Conservation (phyloP, 192 early-diverging fungal genomes). For the Glomus cerebriforme region DNA sequence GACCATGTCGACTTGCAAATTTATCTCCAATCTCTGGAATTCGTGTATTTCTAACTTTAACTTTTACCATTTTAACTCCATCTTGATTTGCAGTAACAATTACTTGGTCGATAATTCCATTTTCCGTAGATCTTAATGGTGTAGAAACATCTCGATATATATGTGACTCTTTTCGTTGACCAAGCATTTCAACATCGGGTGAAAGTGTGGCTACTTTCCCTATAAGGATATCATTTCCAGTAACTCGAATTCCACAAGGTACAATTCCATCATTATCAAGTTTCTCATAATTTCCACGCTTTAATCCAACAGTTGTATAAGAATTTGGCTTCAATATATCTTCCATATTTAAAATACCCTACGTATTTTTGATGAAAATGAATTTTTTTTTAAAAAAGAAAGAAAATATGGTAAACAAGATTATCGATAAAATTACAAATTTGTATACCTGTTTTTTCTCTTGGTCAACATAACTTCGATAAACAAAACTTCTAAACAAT, state of each 20-base stretch:
- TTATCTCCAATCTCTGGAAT: constrained; percentile 99
- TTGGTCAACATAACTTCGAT: constrained; percentile 91
- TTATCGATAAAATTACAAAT: not conserved
- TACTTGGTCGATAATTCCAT: constrained; percentile 95
- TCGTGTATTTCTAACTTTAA: constrained; percentile 92
- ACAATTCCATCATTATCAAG: constrained; percentile 95
- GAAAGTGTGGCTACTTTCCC: constrained; percentile 94
- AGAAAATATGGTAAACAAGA: not conserved
- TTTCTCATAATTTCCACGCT: constrained; percentile 94
- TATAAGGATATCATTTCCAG: constrained; percentile 97
- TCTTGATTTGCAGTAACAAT: constrained; percentile 93
- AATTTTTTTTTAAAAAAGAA: not conserved
- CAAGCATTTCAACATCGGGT: constrained; percentile 84
- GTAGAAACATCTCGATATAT: constrained; percentile 95
- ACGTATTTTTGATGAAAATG: not conserved
- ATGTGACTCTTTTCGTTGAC: constrained; percentile 85
- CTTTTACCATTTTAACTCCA: constrained; percentile 94
- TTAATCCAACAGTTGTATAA: constrained; percentile 84
- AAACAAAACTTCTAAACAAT: constrained; percentile 95
- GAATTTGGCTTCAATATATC: constrained; percentile 92
- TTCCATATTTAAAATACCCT: constrained; percentile 72
- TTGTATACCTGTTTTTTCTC: constrained; percentile 77
- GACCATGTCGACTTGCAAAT: constrained; percentile 99
- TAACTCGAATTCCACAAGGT: constrained; percentile 90
- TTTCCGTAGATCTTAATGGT: constrained; percentile 88